Base-by-base conservation (phyloP, 2,329 filamentous ascomycete species). In the Phaeosphaeria sp. region DNA sequence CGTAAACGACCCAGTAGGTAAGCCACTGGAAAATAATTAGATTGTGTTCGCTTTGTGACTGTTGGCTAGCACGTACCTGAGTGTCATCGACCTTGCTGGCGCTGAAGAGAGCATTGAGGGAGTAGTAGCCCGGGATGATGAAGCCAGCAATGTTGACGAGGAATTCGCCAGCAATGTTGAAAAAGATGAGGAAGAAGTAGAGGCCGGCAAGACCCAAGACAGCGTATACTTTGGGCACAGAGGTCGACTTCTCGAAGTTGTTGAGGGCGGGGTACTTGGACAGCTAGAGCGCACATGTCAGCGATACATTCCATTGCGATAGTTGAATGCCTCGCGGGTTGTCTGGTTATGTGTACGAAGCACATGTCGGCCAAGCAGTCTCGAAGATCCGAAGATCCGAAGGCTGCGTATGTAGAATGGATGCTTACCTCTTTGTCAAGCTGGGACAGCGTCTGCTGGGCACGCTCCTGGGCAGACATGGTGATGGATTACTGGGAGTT, bases 181-280 rank as follows among this genome's bases (percentile, higher is more conserved):
- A 93, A 82, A 95, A 88, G 81, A 95, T 91, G 70, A 95, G 87
- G 83, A 94, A 92, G 82, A 95, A 92, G 85, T 96, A 96, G 66
- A 93, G 86, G 51, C 88, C 88, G 59, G 80, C 89, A 57, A 92
- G 75, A 71, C 91, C 92, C 69, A 94, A 88, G 74, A 91, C 85
- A 66, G 87, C 89, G 78, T 96, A 95, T 73, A 91, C 89, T 85
- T 96, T 96, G 76, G 92, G 92, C 50, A 95, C 85, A 57, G 86
- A 88, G 65, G 89, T 90, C 80, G 91, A 88, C 85, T 89, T 91
- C 87, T 96, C 92, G 73, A 95, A 85, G 82, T 94, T 92, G 85
- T 89, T 90, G 77, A 95, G 86, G 73, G 85, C 80, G 71, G 90
- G 90, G 83, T 95, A 95, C 80, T 93, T 94, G 79, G 90, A 91